Evolutionary conservation across 1,284 basidiomycete genomes (phyloP), one percentile per base, ranked within the genome.

Genomic region (Papiliotrema nemorosa): DNA sequence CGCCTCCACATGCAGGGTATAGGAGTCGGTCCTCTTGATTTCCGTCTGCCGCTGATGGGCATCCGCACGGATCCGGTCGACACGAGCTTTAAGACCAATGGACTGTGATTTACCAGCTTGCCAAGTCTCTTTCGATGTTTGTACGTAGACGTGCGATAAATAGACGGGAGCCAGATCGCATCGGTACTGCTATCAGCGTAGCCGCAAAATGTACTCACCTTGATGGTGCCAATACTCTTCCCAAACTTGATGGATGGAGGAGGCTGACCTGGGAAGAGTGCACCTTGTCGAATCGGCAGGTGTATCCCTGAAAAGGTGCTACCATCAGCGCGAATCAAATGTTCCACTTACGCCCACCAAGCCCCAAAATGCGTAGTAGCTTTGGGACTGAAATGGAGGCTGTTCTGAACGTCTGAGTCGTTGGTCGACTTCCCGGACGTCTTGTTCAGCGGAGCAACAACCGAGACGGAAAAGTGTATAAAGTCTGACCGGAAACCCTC

Each of bases 401-500:
- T 90, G 74, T 87, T 97, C 55, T 77, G 73, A 7, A 66, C 73
- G n/a, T 60, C 53, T 5, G 55, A 58, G 0, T 58, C 50, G n/a
- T 62, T 49, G 21, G 53, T 47, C 22, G 39, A 27, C 2, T 54
- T 45, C 6, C 50, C 51, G 14, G 48, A 57, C 52, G 37, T 22
- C 13, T 57, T 67, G 62, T 61, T 60, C 5, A 62, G 63, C 3
- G 82, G 84, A 5, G 89, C 89, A 33, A 82, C 82, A 54, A 97
- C 78, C 0, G 92, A 97, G 41, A 94, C 79, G 0, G 91, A 92
- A 49, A 96, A 82, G 74, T 98, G 94, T 52, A 97, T 85, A 70
- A 90, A 96, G 73, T 97, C 87, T 7, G 92, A 96, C 29, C 94
- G 84, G 76, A 97, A 97, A 2, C 83, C 87, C 52, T 82, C 82